These are phyloP conservation scores for Pterocarpus macrocarpus DNA, from an alignment of 306 rosid species.

Conservation along the genomic window DNA sequence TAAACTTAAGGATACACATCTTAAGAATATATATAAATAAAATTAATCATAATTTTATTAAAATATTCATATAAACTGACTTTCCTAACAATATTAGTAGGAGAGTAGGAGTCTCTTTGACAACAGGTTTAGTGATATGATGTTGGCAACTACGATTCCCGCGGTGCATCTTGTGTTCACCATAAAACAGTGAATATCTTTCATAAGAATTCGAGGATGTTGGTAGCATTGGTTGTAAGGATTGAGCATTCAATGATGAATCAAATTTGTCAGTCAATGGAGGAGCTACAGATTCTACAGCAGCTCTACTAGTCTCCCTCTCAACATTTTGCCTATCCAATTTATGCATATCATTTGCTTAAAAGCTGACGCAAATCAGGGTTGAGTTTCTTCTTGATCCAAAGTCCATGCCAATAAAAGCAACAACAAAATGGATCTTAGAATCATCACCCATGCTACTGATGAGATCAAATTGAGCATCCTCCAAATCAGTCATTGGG, in stretches of 20 bases:
- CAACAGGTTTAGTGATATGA: conserved; percentile 50
- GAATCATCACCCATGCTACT: conserved; percentile 65
- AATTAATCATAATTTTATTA: too few relatives aligned
- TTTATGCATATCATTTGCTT: conserved; percentile 62
- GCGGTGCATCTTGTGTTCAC: conserved; percentile 55
- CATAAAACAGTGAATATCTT: conserved; percentile 45
- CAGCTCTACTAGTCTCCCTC: conserved; percentile 51
- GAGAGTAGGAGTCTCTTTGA: conserved; percentile 49
- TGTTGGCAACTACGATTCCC: conserved; percentile 58
- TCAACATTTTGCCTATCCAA: conserved; percentile 54
- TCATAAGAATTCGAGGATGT: conserved; percentile 58
- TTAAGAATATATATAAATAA: too few relatives aligned
- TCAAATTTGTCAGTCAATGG: conserved; percentile 42
- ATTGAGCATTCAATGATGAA: conserved; percentile 49
- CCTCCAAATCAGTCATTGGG: conserved; percentile 74
- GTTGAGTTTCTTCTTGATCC: conserved; percentile 72
- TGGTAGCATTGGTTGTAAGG: conserved; percentile 58
- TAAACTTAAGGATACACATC: too few relatives aligned
- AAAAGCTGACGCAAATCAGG: conserved; percentile 56
- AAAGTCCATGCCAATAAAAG: conserved; percentile 78
- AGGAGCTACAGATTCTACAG: conserved; percentile 55
- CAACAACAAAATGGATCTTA: conserved; percentile 74
- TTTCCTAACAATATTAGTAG: too few relatives aligned
- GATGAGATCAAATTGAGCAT: conserved; percentile 59
- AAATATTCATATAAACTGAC: too few relatives aligned